A percentile compares a stretch with the other conserved stretches of the same genome.
These are phyloP conservation scores for Colletotrichum tofieldiae DNA, from an alignment of 2,329 filamentous ascomycete species.

Conservation along the genomic window DNA sequence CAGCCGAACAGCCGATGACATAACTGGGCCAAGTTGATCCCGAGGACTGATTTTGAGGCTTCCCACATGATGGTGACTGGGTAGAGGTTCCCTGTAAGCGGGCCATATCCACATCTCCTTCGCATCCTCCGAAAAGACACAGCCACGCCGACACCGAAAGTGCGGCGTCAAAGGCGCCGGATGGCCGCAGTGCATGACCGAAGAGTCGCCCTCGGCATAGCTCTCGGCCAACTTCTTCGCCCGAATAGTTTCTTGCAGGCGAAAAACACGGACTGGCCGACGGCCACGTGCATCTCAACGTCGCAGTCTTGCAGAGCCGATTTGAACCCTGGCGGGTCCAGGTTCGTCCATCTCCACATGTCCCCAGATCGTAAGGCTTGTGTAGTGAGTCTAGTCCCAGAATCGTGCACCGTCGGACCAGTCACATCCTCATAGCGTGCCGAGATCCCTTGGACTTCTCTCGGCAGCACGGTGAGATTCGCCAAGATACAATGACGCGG, in stretches of 20 bases:
- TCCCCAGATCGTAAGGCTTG: constrained; percentile 31
- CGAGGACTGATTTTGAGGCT: constrained; percentile 11
- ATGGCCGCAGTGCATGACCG: constrained; percentile 13
- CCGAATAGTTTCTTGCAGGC: background rate
- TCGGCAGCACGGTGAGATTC: constrained; percentile 32
- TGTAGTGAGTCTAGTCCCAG: constrained; percentile 19
- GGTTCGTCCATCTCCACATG: background rate
- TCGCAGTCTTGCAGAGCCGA: background rate
- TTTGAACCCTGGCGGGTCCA: constrained; percentile 5
- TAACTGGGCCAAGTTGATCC: background rate
- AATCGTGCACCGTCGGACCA: constrained; percentile 19
- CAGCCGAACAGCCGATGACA: constrained; percentile 28
- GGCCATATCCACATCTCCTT: constrained; percentile 1
- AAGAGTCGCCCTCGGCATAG: background rate
- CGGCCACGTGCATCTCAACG: constrained; percentile 22
- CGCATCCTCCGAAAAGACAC: constrained; percentile 21
- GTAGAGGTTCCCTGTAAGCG: background rate
- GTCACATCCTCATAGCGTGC: constrained; percentile 26
- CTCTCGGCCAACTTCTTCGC: constrained; percentile 5
- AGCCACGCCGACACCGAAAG: constrained; percentile 37
- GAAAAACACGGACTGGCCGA: constrained; percentile 27
- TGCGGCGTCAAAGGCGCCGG: constrained; percentile 20
- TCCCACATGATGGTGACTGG: background rate
- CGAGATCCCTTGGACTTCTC: constrained; percentile 30
- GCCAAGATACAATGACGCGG: constrained; percentile 42